Conservation (phyloP, 1,139 yeast genomes). For the Maudiozyma humilis region DNA sequence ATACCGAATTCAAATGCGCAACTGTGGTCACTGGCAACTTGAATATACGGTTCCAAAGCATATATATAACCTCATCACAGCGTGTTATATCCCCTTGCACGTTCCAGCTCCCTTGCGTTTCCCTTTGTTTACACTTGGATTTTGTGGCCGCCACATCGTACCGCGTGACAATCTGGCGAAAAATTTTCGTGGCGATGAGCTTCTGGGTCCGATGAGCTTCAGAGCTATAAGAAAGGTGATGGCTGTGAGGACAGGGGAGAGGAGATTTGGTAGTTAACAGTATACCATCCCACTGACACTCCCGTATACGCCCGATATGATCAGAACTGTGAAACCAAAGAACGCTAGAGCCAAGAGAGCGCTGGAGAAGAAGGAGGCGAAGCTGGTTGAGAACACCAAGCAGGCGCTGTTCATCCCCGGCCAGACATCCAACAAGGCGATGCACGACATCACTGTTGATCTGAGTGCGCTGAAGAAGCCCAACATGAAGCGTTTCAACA, state of each 20-base stretch:
- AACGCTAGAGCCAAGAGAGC: slow-evolving; percentile 96
- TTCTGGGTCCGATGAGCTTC: background rate
- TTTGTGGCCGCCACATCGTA: background rate
- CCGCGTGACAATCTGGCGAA: background rate
- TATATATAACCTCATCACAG: no score
- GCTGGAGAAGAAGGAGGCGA: slow-evolving; percentile 78
- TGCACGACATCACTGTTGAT: slow-evolving; percentile 88
- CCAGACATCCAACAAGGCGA: slow-evolving; percentile 62
- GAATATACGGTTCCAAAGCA: background rate
- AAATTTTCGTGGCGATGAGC: background rate
- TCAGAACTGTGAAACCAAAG: slow-evolving; percentile 75
- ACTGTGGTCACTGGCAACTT: background rate
- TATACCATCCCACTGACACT: no score
- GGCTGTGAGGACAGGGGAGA: no score
- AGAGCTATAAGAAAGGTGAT: no score
- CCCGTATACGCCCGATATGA: slow-evolving; percentile 37
- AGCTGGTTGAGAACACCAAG: slow-evolving; percentile 82
- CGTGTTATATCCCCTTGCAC: no score
- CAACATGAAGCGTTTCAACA: slow-evolving; percentile 72
- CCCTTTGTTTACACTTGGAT: background rate
- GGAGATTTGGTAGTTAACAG: no score
- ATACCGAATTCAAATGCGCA: no score
- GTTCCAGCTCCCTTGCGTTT: background rate
- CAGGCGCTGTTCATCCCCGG: slow-evolving; percentile 91
- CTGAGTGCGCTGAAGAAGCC: slow-evolving; percentile 90